Evolutionary conservation across 1,284 basidiomycete genomes (phyloP).

Genomic region (Boletus albobrunnescens): DNA sequence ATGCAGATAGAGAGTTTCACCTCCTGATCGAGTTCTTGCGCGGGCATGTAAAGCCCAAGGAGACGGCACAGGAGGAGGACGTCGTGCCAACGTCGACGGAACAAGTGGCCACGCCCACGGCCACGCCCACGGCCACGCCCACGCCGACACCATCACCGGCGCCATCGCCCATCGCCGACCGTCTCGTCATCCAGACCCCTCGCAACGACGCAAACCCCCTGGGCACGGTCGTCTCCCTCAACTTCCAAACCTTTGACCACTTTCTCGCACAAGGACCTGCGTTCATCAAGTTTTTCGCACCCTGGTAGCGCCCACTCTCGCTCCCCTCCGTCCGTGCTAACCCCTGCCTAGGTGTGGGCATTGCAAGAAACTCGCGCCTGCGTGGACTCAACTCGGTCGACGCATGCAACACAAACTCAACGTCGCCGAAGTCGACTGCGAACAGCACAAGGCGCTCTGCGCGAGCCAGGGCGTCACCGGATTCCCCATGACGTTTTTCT

Average conservation of each 20-base stretch:
- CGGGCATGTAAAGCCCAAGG: slow-evolving; percentile 29
- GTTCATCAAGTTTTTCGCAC: slow-evolving; percentile 89
- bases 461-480: slow-evolving; percentile 60
- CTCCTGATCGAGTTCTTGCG: slow-evolving; percentile 51
- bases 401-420: slow-evolving; percentile 66
- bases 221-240: slow-evolving; percentile 61
- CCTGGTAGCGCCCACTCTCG: slow-evolving; percentile 68
- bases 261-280: slow-evolving; percentile 58
- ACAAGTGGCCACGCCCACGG: slow-evolving; percentile 5
- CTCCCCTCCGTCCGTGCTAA: no score
- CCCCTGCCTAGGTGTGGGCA: slow-evolving; percentile 65
- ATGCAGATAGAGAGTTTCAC: slow-evolving; percentile 47
- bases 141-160: not conserved
- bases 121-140: not conserved
- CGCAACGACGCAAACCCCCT: slow-evolving; percentile 46
- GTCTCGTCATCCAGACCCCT: slow-evolving; percentile 14
- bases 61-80: not conserved
- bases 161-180: slow-evolving; percentile 11
- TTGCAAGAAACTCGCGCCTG: slow-evolving; percentile 85
- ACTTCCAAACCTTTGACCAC: slow-evolving; percentile 47
- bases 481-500: slow-evolving; percentile 80
- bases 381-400: slow-evolving; percentile 70
- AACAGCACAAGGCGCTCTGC: slow-evolving; percentile 66
- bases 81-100: slow-evolving; percentile 3
- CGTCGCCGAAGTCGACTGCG: slow-evolving; percentile 85